Percentiles rank a stretch among this genome's conserved stretches.
These are phyloP conservation scores for Mortierella sp. DNA, from an alignment of 371 early-diverging fungal genomes.

Conservation along the genomic window DNA sequence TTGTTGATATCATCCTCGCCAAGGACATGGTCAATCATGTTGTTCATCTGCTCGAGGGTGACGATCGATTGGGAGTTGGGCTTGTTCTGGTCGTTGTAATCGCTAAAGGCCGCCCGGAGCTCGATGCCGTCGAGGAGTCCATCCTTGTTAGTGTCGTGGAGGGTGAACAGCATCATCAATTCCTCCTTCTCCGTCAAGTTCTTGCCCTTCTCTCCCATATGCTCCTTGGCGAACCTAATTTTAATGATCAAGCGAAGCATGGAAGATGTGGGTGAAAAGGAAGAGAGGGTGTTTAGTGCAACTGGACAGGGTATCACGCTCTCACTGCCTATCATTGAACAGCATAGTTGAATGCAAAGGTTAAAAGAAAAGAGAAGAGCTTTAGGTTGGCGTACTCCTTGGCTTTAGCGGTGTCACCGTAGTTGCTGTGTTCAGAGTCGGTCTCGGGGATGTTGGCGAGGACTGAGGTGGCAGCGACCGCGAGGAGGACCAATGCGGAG, in stretches of 20 bases:
- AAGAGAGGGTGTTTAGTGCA: background rate
- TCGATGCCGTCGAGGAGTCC: conserved; percentile 80
- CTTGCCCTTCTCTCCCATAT: conserved; percentile 54
- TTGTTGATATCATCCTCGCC: conserved; percentile 73
- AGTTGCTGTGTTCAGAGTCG: conserved; percentile 31
- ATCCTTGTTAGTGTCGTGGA: conserved; percentile 76
- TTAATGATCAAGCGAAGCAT: background rate
- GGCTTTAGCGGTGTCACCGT: conserved; percentile 27
- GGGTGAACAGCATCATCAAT: conserved; percentile 65
- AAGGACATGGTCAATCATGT: conserved; percentile 75
- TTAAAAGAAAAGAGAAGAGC: background rate
- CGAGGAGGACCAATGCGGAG: conserved; percentile 7
- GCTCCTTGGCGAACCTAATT: conserved; percentile 56
- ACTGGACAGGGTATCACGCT: background rate
- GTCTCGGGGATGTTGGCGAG: conserved; percentile 19
- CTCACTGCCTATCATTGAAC: background rate
- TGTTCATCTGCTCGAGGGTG: conserved; percentile 58
- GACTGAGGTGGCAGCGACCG: conserved; percentile 6
- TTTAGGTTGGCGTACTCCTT: conserved; percentile 15
- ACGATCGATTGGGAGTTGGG: conserved; percentile 19
- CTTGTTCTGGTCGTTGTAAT: conserved; percentile 53
- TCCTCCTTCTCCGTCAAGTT: conserved; percentile 63
- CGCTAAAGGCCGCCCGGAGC: conserved; percentile 70
- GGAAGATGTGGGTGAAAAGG: background rate
- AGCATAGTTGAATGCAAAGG: background rate